Base-by-base conservation (phyloP, 129 eudicot species). In the Artemisia argyi region DNA sequence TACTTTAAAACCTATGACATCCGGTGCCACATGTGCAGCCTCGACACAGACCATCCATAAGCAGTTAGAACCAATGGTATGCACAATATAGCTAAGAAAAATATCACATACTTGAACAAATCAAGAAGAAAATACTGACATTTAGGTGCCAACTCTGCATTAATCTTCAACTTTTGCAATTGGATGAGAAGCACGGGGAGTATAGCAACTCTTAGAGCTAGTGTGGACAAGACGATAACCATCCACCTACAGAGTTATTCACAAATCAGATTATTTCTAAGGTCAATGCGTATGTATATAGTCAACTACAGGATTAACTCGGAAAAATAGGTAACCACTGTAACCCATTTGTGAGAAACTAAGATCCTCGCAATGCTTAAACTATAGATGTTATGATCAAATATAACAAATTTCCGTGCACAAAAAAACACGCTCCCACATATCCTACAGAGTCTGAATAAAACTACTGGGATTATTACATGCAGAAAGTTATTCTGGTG, bases 141-240 rank as follows among this genome's bases (percentile, higher is more conserved):
- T 88, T 83, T 84, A 28, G 96, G 89, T 58, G 88, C 74, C 65
- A 83, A 48, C 81, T 86, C 91, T 15, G 78, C 94, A 57, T 81
- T 82, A 72, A 35, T 80, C 82, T 79, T 85, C 79, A 86, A 75
- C 72, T 87, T 88, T 24, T 52, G 85, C 39, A 90, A 86, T 77
- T 94, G 96, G 80, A 87, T 53, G 3, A 94, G 69, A 56, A 86
- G 81, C 71, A 84, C 52, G n/a, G 99, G 99, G 65, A 90, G 79
- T 73, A 90, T 46, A 35, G 84, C 80, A 61, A 86, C 69, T 76
- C 99, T 84, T 47, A 90, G 80, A 53, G 91, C 84, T 85, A 95
- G 13, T 9, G 97, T 86, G 52, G 97, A 86, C 24, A 89, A 79
- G 15, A 82, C 80, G 53, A 95, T 95, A 61, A 88, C 76, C 51